These are phyloP conservation scores for Diutina ranongensis DNA, from an alignment of 1,139 yeast species.

Conservation along the genomic window DNA sequence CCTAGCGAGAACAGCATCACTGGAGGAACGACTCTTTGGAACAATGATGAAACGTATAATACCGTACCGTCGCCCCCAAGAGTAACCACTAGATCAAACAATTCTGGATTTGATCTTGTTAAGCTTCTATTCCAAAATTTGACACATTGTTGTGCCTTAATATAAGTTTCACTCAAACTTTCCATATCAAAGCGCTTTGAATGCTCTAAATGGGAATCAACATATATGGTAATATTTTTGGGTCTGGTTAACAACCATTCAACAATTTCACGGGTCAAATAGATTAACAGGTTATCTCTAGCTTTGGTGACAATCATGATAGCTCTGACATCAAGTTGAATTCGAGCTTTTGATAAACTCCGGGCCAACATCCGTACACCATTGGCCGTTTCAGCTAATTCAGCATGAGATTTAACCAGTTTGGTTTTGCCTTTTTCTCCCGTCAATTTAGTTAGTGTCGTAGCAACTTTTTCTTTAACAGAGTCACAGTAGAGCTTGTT, in stretches of 20 bases:
- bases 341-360: conserved; percentile 62
- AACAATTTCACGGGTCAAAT: conserved; percentile 64
- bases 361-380: conserved; percentile 75
- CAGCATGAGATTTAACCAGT: conserved; percentile 54
- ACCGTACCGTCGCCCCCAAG: conserved; percentile 92
- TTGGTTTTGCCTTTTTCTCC: conserved; percentile 11
- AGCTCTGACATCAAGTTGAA: conserved; percentile 56
- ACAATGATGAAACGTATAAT: conserved; percentile 63
- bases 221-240: conserved; percentile 49
- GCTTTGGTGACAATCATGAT: conserved; percentile 81
- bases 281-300: conserved; percentile 64
- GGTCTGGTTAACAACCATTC: conserved; percentile 54
- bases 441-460: conserved; percentile 25
- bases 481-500: conserved; percentile 23
- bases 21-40: conserved; percentile 79
- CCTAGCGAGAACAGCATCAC: conserved; percentile 77
- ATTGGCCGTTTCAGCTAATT: conserved; percentile 74
- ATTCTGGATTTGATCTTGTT: conserved; percentile 43
- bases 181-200: conserved; percentile 53
- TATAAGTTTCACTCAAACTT: conserved; percentile 25
- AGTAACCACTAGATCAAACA: conserved; percentile 67
- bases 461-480: conserved; percentile 20
- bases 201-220: conserved; percentile 49
- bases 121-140: conserved; percentile 60
- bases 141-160: conserved; percentile 32